A percentile compares a stretch with the other conserved stretches of the same genome.
Conservation (phyloP, 2,329 filamentous ascomycete species). For the Sporothrix humicola region DNA sequence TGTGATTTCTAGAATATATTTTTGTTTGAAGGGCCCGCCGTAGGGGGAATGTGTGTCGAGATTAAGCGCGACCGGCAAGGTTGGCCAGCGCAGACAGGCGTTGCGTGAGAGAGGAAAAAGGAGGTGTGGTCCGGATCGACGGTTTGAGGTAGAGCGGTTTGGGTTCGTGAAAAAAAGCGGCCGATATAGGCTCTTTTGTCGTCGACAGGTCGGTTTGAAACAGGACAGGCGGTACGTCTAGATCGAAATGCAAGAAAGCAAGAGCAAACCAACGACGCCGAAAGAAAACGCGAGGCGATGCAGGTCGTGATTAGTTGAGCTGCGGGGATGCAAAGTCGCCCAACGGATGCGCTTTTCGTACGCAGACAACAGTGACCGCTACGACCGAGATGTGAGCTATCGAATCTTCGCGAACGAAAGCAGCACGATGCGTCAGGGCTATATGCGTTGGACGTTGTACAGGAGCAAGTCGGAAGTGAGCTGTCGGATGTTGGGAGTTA, state of each 20-base stretch:
- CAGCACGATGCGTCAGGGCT: background rate
- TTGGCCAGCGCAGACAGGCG: background rate
- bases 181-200: background rate
- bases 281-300: background rate
- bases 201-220: constrained; percentile 8
- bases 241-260: constrained; percentile 3
- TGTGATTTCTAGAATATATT: background rate
- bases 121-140: constrained; percentile 2
- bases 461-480: background rate
- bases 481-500: background rate
- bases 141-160: constrained; percentile 17
- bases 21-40: background rate
- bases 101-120: background rate
- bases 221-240: background rate
- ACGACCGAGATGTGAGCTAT: background rate
- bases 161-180: background rate
- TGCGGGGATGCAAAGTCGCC: background rate
- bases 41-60: background rate
- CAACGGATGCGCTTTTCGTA: background rate
- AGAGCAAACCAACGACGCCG: background rate
- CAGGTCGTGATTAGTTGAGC: background rate
- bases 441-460: background rate
- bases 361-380: too few relatives aligned
- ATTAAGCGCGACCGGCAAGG: background rate
- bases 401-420: background rate